Evolutionary conservation across 257 asterid genomes (phyloP).

Genomic region (Jasminum sambac): DNA sequence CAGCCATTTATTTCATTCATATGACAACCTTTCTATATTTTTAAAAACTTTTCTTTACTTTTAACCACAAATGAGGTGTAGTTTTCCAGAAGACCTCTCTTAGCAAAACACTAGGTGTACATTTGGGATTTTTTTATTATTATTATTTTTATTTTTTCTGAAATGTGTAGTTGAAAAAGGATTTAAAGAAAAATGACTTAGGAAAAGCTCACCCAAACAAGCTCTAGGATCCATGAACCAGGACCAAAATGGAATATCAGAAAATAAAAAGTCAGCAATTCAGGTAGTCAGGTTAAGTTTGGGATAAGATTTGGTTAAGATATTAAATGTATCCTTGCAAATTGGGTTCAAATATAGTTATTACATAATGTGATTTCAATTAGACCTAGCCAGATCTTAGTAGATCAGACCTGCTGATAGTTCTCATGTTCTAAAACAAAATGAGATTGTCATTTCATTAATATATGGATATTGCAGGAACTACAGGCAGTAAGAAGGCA

Average conservation of each 20-base stretch:
- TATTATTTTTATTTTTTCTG: too few relatives aligned
- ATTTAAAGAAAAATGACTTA: too few relatives aligned
- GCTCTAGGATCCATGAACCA: background rate
- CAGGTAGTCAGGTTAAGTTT: background rate
- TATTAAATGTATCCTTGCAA: background rate
- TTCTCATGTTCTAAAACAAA: background rate
- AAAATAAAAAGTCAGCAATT: background rate
- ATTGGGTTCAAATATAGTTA: background rate
- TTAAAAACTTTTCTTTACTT: too few relatives aligned
- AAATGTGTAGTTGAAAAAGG: too few relatives aligned
- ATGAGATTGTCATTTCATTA: constrained; percentile 24
- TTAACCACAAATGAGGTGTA: too few relatives aligned
- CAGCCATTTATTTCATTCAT: too few relatives aligned
- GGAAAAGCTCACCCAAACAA: too few relatives aligned
- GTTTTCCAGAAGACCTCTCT: too few relatives aligned
- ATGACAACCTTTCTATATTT: too few relatives aligned
- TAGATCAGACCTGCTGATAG: background rate
- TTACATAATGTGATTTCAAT: background rate
- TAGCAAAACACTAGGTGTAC: too few relatives aligned
- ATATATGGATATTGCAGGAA: constrained; percentile 44
- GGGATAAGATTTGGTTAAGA: background rate
- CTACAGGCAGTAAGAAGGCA: constrained; percentile 53
- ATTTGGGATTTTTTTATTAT: too few relatives aligned
- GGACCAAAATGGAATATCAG: background rate
- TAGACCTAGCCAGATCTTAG: background rate